These are phyloP conservation scores for Calocera cornea DNA, from an alignment of 768 basidiomycete genomes.

Conservation along the genomic window DNA sequence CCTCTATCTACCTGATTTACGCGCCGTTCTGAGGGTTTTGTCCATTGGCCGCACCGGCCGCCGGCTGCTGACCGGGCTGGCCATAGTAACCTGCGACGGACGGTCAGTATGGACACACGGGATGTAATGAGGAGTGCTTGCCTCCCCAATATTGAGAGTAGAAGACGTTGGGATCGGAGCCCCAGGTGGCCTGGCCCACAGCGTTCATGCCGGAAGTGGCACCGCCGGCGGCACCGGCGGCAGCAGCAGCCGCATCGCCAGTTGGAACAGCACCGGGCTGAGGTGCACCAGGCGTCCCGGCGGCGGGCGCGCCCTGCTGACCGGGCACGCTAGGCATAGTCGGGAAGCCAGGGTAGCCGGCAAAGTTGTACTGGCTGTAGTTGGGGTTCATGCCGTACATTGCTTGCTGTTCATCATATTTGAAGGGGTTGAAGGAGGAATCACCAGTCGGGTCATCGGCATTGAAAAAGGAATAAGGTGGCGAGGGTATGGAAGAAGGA, in stretches of 20 bases:
- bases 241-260: slow-evolving; percentile 38
- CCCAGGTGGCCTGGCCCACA: slow-evolving; percentile 75
- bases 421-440: not conserved
- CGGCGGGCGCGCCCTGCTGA: slow-evolving; percentile 42
- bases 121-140: not conserved
- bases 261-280: slow-evolving; percentile 46
- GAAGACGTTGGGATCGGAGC: slow-evolving; percentile 17
- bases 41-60: slow-evolving; percentile 4
- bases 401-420: slow-evolving; percentile 33
- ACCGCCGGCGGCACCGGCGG: slow-evolving; percentile 34
- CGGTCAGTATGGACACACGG: not conserved
- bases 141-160: slow-evolving; percentile 17
- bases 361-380: slow-evolving; percentile 63
- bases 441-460: not conserved
- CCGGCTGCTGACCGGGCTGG: slow-evolving; percentile 5
- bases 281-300: slow-evolving; percentile 42
- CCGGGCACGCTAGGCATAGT: slow-evolving; percentile 2
- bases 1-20: not conserved
- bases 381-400: slow-evolving; percentile 84
- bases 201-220: slow-evolving; percentile 53
- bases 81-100: slow-evolving; percentile 1
- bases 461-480: not conserved
- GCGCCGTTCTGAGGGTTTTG: not conserved
- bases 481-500: not conserved
- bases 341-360: slow-evolving; percentile 38